These are phyloP conservation scores for Selenicereus undatus DNA, from an alignment of 148 eudicot genomes.

Conservation along the genomic window DNA sequence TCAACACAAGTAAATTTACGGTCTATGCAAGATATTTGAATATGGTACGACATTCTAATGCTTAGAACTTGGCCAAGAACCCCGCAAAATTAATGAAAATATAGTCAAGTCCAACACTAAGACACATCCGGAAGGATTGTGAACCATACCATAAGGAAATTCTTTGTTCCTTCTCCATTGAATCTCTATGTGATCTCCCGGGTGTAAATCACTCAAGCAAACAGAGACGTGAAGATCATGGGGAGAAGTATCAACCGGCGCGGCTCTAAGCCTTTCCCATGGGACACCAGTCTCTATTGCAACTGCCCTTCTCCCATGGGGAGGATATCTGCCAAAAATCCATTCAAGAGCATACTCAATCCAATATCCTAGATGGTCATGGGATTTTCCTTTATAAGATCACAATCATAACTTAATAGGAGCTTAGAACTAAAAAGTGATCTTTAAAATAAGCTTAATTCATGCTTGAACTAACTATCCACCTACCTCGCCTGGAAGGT, in stretches of 20 bases:
- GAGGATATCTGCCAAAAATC: constrained; percentile 61
- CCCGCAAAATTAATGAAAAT: not conserved
- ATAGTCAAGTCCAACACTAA: not conserved
- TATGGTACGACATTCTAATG: not conserved
- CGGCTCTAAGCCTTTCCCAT: constrained; percentile 85
- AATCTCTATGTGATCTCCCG: constrained; percentile 93
- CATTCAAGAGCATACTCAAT: constrained; percentile 5
- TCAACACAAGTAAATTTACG: not conserved
- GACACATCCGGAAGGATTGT: not conserved
- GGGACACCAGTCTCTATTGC: constrained; percentile 63
- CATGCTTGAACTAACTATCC: not conserved
- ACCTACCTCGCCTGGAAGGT: constrained; percentile 85
- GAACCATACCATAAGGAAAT: constrained; percentile 82
- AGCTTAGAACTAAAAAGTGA: not conserved
- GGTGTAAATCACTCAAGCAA: constrained; percentile 66
- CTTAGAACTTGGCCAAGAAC: not conserved
- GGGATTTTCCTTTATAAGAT: not conserved
- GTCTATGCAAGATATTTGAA: too few species aligned
- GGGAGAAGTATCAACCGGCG: constrained; percentile 66
- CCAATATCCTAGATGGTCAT: not conserved
- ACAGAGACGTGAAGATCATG: constrained; percentile 75
- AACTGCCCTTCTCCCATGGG: constrained; percentile 79
- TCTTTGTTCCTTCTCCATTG: constrained; percentile 98
- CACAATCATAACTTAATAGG: too few species aligned
- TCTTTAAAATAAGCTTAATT: not conserved